Evolutionary conservation across 768 basidiomycete species (phyloP), one percentile per base, ranked within the genome.

Genomic region (Strobilomyces confusus): DNA sequence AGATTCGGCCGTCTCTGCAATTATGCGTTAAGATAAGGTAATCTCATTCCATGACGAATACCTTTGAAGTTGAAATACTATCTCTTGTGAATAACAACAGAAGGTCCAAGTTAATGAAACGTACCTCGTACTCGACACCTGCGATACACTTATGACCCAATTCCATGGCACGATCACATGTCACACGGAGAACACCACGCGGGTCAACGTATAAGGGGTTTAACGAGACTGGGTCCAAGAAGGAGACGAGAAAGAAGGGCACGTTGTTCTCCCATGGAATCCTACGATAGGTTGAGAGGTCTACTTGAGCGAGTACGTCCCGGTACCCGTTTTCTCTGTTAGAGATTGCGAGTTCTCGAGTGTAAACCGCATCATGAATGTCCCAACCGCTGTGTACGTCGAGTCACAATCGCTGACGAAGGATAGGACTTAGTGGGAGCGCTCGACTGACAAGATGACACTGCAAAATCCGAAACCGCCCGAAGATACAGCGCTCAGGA

Each of bases 401-500:
- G 30, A 22, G 17, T 45, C 41, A 60, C 37, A 42, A 47, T 41
- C 38, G 9, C 9, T 0, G 2, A 46, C 33, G 46, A 42, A 38
- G 30, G 44, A 9, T n/a, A 23, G 15, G 50, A 45, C n/a, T n/a
- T n/a, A n/a, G n/a, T n/a, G n/a, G n/a, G n/a, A n/a, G 34, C 3
- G 5, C 38, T 33, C n/a, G 5, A 75, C 86, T 62, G 55, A 89
- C 91, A 95, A 98, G 52, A 95, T 83, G 44, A 95, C 89, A 61
- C 88, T 91, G 73, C 92, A 95, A 73, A 95, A 97, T 6, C 92
- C 92, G 67, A 97, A 95, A 0, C 92, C 92, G 57, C 86, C 83
- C 1, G 85, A 80, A 46, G 84, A 80, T 9, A 78, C 89, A 0
- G 91, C 87, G 45, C 83, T 83, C 32, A 97, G 65, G 67, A 98